These are phyloP conservation scores for Fusarium continuum DNA, from an alignment of 2,329 filamentous ascomycete species.

Conservation along the genomic window DNA sequence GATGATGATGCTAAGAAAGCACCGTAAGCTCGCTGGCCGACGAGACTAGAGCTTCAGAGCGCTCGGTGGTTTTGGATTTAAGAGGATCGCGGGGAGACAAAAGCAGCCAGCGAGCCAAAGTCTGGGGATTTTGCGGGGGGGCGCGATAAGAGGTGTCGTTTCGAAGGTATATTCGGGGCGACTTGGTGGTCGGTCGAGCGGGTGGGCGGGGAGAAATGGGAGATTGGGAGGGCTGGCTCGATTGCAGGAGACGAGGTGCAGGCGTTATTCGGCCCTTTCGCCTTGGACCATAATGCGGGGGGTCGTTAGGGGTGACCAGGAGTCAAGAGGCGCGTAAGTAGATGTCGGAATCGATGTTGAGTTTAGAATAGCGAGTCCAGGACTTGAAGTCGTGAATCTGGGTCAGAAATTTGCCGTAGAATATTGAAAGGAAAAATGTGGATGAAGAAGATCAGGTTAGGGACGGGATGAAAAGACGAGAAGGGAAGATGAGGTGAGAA, in stretches of 20 bases:
- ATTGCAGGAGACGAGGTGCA: conserved; percentile 42
- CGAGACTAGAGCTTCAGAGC: conserved; percentile 6
- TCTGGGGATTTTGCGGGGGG: conserved; percentile 47
- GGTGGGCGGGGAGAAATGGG: conserved; percentile 22
- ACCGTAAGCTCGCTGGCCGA: conserved; percentile 6
- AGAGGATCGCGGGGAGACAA: conserved; percentile 15
- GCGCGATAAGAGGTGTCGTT: conserved; percentile 30
- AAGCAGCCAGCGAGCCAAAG: conserved; percentile 33
- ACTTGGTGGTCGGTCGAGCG: conserved; percentile 35
- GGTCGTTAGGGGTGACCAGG: conserved; percentile 27
- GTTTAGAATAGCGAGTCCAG: background rate
- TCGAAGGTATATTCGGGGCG: conserved; percentile 38
- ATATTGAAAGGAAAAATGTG: conserved; percentile 23
- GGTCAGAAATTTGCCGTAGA: background rate
- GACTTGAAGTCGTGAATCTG: background rate
- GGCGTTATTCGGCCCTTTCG: conserved; percentile 52
- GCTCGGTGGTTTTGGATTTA: conserved; percentile 14
- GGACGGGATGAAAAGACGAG: conserved; percentile 25
- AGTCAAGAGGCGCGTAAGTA: conserved; percentile 16
- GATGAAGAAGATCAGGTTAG: conserved; percentile 27
- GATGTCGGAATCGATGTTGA: background rate
- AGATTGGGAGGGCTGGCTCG: conserved; percentile 33
- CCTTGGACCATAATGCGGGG: conserved; percentile 48
- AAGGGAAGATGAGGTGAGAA: conserved; percentile 34
- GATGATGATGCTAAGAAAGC: background rate